Conservation (phyloP, 2,329 filamentous ascomycete species). For the Sclerotinia trifoliorum region DNA sequence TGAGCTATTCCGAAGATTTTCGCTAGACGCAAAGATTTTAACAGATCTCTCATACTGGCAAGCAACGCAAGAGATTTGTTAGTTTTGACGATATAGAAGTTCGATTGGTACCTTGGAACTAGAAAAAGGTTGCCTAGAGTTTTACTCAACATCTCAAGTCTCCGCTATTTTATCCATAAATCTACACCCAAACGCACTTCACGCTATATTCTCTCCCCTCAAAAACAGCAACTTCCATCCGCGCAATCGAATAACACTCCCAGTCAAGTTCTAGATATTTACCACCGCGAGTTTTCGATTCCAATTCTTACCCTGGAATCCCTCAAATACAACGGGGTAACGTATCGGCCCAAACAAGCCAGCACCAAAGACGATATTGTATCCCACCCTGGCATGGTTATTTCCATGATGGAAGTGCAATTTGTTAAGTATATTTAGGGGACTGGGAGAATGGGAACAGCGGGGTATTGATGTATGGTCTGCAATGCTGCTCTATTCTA, state of each 20-base stretch:
- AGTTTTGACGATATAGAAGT: not conserved
- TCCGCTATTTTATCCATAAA: not conserved
- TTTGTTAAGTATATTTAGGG: no score
- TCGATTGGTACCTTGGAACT: not conserved
- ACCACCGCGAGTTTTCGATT: not conserved
- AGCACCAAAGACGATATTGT: no score
- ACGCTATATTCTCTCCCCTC: not conserved
- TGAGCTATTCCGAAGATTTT: not conserved
- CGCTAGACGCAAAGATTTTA: not conserved
- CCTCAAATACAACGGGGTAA: fast-evolving
- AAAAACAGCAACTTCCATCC: not conserved
- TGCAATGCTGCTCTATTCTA: not conserved
- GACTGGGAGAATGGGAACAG: not conserved
- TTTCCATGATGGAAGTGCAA: not conserved
- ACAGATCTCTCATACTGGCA: not conserved
- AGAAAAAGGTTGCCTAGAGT: no score
- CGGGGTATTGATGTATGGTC: not conserved
- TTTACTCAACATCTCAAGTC: no score
- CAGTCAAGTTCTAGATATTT: not conserved
- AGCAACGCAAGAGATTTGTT: not conserved
- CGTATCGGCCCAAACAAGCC: not conserved
- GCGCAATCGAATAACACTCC: not conserved
- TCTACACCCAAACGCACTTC: no score
- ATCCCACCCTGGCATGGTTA: not conserved
- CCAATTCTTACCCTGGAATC: fast-evolving